A percentile compares a stretch with the other conserved stretches of the same genome.
Evolutionary conservation across 805 yeast genomes (phyloP).

Genomic region (Candida sithepensis): DNA sequence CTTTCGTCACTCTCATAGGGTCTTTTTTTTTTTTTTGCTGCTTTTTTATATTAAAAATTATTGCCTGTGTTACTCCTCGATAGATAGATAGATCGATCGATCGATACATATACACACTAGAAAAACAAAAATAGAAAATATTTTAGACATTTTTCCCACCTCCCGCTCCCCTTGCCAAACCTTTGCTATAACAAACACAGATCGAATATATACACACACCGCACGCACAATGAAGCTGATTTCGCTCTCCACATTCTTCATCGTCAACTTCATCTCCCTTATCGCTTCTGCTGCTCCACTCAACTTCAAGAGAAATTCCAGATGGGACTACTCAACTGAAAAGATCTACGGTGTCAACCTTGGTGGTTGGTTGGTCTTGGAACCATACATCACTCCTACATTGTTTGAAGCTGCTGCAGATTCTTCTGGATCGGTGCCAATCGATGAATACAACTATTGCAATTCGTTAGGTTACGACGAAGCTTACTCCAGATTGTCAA

Average conservation of each 20-base stretch:
- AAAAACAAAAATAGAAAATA: no score
- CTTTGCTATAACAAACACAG: no score
- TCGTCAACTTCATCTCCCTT: constrained; percentile 6
- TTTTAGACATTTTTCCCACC: no score
- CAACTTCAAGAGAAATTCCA: constrained; percentile 26
- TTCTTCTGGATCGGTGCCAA: constrained; percentile 48
- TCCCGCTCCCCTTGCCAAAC: no score
- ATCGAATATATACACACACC: no score
- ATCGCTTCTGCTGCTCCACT: constrained; percentile 23
- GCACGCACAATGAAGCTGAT: constrained; percentile 13
- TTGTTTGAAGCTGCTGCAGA: constrained; percentile 50
- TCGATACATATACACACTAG: no score
- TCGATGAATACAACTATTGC: constrained; percentile 77
- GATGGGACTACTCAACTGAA: constrained; percentile 30
- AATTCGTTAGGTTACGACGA: constrained; percentile 56
- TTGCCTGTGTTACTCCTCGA: no score
- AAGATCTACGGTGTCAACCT: constrained; percentile 63
- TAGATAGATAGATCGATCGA: no score
- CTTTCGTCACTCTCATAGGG: no score
- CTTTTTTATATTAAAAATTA: no score
- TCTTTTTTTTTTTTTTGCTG: no score
- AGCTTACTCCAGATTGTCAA: constrained; percentile 47
- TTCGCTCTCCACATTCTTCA: not conserved
- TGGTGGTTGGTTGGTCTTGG: constrained; percentile 90
- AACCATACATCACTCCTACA: constrained; percentile 83